Conservation (phyloP, 2,329 filamentous ascomycete species). For the Monilinia laxa region DNA sequence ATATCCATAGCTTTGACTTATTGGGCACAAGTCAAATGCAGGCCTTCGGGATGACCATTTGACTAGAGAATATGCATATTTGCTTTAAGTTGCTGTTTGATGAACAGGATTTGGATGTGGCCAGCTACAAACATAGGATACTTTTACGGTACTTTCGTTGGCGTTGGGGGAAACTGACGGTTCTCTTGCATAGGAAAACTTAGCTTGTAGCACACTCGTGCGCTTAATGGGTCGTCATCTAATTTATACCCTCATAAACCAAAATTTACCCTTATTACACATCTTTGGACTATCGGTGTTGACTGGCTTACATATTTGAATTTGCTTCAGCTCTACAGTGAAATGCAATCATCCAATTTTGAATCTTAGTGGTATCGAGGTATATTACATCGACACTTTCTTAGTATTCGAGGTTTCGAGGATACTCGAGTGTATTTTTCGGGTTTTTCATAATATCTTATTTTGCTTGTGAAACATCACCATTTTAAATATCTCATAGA, state of each 20-base stretch:
- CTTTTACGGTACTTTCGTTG: neutral
- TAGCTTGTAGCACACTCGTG: neutral
- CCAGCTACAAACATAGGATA: neutral
- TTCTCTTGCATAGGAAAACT: slow-evolving; percentile 3
- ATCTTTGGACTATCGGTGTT: neutral
- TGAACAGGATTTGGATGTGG: neutral
- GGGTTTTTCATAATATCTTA: neutral
- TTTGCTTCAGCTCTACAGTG: neutral
- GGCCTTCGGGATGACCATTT: slow-evolving; percentile 5
- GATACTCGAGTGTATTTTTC: neutral
- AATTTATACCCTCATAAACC: slow-evolving; percentile 1
- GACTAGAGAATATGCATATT: slow-evolving; percentile 11
- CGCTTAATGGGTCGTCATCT: neutral
- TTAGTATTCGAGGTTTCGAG: neutral
- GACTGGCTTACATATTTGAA: neutral
- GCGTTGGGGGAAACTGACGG: neutral
- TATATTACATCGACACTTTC: neutral
- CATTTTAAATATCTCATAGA: neutral
- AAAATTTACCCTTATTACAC: neutral
- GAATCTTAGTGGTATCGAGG: neutral
- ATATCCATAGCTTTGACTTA: slow-evolving; percentile 16
- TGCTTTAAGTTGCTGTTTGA: neutral
- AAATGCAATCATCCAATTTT: neutral
- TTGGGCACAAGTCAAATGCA: slow-evolving; percentile 14
- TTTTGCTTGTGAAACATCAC: neutral